Conservation (phyloP, 2,329 filamentous ascomycete species). For the Penicillium sp. region DNA sequence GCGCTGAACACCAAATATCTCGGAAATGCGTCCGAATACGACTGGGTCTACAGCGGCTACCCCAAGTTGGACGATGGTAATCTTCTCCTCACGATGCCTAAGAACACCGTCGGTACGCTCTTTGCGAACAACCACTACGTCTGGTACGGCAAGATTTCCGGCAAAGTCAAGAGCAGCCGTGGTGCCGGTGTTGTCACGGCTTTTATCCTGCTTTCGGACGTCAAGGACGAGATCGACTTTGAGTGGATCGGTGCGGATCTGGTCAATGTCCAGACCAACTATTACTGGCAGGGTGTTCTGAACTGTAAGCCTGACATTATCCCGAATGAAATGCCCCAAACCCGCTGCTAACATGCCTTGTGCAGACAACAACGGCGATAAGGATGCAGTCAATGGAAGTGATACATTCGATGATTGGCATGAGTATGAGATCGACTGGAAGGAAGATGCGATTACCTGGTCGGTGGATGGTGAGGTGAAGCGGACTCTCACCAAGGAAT, state of each 20-base stretch:
- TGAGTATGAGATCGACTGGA: slow-evolving; percentile 90
- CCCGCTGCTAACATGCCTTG: no score
- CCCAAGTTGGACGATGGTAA: slow-evolving; percentile 55
- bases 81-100: slow-evolving; percentile 80
- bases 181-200: slow-evolving; percentile 88
- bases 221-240: slow-evolving; percentile 97
- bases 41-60: slow-evolving; percentile 82
- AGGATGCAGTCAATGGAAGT: slow-evolving; percentile 48
- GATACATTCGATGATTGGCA: slow-evolving; percentile 73
- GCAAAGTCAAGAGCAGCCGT: slow-evolving; percentile 72
- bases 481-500: slow-evolving; percentile 63
- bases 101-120: slow-evolving; percentile 75
- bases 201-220: slow-evolving; percentile 89
- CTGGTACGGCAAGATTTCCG: slow-evolving; percentile 93
- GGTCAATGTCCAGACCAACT: slow-evolving; percentile 80
- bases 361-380: slow-evolving; percentile 54
- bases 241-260: slow-evolving; percentile 83
- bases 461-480: slow-evolving; percentile 69
- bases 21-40: slow-evolving; percentile 66
- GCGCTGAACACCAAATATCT: slow-evolving; percentile 72
- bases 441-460: slow-evolving; percentile 81
- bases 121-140: slow-evolving; percentile 77
- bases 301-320: slow-evolving; percentile 77
- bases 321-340: no score
- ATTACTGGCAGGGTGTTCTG: slow-evolving; percentile 88